Evolutionary conservation across 208 protist species (phyloP), one percentile per base, ranked within the genome.

Genomic region (Leishmania arabica): DNA sequence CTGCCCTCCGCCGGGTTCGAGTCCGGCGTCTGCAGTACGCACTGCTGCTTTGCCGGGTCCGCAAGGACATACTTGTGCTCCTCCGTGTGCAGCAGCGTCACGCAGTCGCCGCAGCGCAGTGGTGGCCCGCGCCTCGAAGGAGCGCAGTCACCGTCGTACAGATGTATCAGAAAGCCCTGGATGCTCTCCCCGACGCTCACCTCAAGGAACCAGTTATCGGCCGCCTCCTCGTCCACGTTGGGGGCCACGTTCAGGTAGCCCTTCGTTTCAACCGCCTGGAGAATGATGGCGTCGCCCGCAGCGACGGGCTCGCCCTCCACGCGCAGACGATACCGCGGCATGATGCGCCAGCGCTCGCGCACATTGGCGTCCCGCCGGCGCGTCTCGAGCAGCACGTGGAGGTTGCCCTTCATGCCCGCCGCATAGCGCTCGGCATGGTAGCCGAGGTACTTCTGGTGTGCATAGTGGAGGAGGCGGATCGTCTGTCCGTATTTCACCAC

Each of bases 401-500:
- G 79, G 76, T 91, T 88, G 76, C 84, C 88, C 83, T 90, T 90
- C 81, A 88, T 81, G 21, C 79, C 79, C 19, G 84, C 84, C 2
- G 88, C 88, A 80, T 88, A 86, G 40, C 82, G 84, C 79, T 94
- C 88, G 37, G 37, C 74, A 76, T 89, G 78, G 66, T 86, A 87
- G 62, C 79, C 78, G 60, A 92, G 79, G 8, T 83, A 87, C 76
- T 89, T 85, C 72, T 91, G 86, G 40, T 87, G 84, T 40, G 82
- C 66, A 47, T 87, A 84, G 78, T 94, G 90, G 2, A 89, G 45
- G 8, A 92, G 86, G 17, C 87, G 83, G 34, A 94, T 76, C 1
- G 83, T 87, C 66, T 94, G 88, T 3, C 88, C 89, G 82, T 91
- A 94, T 75, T 94, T 94, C 15, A 92, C 83, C 37, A 86, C 65